phyloP scores from a whole-genome alignment of 305 asterid species.

The Plantago lanceolata region DNA sequence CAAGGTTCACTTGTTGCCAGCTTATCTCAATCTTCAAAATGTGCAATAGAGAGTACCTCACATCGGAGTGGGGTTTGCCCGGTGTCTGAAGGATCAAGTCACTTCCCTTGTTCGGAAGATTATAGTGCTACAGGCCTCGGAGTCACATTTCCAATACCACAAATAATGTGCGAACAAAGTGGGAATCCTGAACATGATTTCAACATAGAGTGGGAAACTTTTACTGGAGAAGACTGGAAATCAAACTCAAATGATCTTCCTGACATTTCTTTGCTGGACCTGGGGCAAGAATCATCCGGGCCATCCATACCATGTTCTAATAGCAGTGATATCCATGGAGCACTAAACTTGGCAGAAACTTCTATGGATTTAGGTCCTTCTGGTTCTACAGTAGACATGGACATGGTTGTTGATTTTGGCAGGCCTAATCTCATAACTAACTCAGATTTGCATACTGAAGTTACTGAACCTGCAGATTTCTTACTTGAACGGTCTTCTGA shows the following conservation, averaged over 20 bases:
- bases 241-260: constrained; percentile 55
- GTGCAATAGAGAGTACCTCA: neutral
- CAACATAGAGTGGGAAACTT: constrained; percentile 54
- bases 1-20: constrained; percentile 58
- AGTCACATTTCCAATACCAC: constrained; percentile 36
- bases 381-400: constrained; percentile 27
- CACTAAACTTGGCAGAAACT: constrained; percentile 30
- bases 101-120: constrained; percentile 41
- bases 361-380: constrained; percentile 25
- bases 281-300: constrained; percentile 54
- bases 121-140: constrained; percentile 43
- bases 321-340: constrained; percentile 38
- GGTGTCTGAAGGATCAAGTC: constrained; percentile 41
- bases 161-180: constrained; percentile 43
- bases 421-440: constrained; percentile 23
- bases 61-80: constrained; percentile 31
- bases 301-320: constrained; percentile 42
- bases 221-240: constrained; percentile 60
- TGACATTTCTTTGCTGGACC: constrained; percentile 53
- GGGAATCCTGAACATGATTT: constrained; percentile 45
- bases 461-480: constrained; percentile 20
- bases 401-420: constrained; percentile 27
- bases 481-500: constrained; percentile 26
- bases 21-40: constrained; percentile 45
- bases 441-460: constrained; percentile 20